phyloP scores from a whole-genome alignment of 1,284 basidiomycete species.

The Irpex sp. region DNA sequence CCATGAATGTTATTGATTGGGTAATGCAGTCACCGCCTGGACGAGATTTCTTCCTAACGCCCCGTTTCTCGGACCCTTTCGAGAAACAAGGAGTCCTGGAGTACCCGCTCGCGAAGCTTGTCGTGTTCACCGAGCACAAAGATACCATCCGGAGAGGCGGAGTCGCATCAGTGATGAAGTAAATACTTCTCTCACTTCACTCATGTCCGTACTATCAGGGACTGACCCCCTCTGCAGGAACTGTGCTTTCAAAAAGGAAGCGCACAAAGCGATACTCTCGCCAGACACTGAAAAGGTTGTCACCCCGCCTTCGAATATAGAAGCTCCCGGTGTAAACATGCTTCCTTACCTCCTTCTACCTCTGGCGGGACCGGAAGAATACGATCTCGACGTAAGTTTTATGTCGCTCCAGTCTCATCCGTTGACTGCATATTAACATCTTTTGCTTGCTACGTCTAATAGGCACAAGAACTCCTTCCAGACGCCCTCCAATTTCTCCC shows the following conservation, averaged over 20 bases:
- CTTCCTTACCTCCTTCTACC: conserved; percentile 86
- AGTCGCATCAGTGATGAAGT: conserved; percentile 86
- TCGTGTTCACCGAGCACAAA: conserved; percentile 85
- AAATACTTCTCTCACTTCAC: conserved; percentile 16
- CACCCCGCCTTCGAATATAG: conserved; percentile 51
- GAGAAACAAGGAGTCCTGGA: conserved; percentile 45
- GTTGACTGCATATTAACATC: too few relatives aligned
- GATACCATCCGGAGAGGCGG: conserved; percentile 85
- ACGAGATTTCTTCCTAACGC: conserved; percentile 68
- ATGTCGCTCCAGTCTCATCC: not conserved
- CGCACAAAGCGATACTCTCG: conserved; percentile 67
- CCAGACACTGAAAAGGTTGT: conserved; percentile 48
- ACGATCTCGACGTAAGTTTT: conserved; percentile 74
- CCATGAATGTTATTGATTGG: not conserved
- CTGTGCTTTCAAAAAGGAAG: conserved; percentile 67
- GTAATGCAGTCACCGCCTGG: conserved; percentile 57
- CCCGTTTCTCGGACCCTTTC: conserved; percentile 43
- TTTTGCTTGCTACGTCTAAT: conserved; percentile 1
- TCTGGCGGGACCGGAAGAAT: conserved; percentile 92
- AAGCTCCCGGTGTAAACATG: conserved; percentile 78
- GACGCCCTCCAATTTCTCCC: conserved; percentile 87
- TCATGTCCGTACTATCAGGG: too few relatives aligned
- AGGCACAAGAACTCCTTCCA: conserved; percentile 91
- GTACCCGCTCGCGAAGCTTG: conserved; percentile 79
- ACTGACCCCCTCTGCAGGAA: conserved; percentile 47